Base-by-base conservation (phyloP, 225 moss, liverwort and hornwort genomes). In the Ulota crispa region DNA sequence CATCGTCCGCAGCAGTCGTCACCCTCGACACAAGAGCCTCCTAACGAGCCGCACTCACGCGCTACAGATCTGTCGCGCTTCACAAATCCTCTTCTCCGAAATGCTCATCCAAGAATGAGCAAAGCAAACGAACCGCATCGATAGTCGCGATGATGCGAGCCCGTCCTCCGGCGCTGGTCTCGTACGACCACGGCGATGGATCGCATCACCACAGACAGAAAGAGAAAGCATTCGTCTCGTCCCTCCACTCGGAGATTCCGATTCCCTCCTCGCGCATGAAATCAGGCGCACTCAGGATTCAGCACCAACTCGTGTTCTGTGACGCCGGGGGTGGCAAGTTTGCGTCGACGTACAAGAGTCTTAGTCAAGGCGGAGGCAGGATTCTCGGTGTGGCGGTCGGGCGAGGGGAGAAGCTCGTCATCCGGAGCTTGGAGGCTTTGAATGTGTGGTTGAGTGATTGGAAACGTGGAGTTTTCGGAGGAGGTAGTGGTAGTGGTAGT, bases 321-420 rank as follows among this genome's bases (percentile, higher is more conserved):
- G 83, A 80, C 28, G 47, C 20, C 8, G 76, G 64, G 32, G 9
- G 64, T 10, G n/a, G 62, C 77, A 78, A 63, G 36, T 19, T 87
- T 8, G 73, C 62, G 55, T 41, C 34, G 30, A 32, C 79, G 3
- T 68, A 27, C 41, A 76, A n/a, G 77, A 78, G 74, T 21, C 34
- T 76, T 0, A 34, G 73, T 24, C 45, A 50, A 68, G 75, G 42
- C 13, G 78, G 54, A 8, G 69, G 74, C n/a, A 80, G 55, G 4
- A n/a, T 81, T 45, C 27, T 78, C 20, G 36, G 60, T 9, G 76
- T 9, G 27, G 82, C 82, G 26, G 60, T 89, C 36, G 87, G 77
- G 64, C 81, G 73, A 32, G 90, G 87, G 9, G 85, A 85, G 80
- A 90, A 55, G 60, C 80, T 90, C 41, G 67, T 84, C 3, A 20